Evolutionary conservation across 345 rosid genomes (phyloP), one percentile per base, ranked within the genome.

Genomic region (Linum tenue): DNA sequence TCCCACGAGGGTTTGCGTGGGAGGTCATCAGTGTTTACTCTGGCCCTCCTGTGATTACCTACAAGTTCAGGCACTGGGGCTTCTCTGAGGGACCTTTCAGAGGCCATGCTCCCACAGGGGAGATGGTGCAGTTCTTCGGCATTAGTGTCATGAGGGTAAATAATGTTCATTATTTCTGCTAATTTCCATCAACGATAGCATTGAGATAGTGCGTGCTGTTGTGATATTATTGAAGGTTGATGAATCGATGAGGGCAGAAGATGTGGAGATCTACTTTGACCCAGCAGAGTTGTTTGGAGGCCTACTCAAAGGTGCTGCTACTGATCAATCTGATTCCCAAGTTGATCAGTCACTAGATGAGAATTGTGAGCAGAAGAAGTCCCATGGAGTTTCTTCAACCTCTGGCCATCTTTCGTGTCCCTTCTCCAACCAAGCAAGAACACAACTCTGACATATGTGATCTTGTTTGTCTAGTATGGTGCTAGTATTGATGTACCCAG

Each of bases 41-140:
- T 0, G 91, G 95, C 7, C 98, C 92, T 1, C 98, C 96, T 1
- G 64, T 74, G 16, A 86, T 89, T 61, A 67, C 91, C 60, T 89
- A 73, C 80, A 89, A 89, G 80, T 92, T 85, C 70, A 81, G 95
- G 83, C 96, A 86, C 37, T 89, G 96, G 95, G 96, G 95, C 31
- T 78, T 79, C 79, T 92, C 84, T 71, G 91, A 86, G 72, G 96
- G 92, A 7, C 82, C 82, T 64, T 92, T 72, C 65, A 83, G 83
- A 68, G 84, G 82, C 3, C 92, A 89, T 68, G 86, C 85, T 67
- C 88, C 92, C 35, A 85, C 88, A 0, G 92, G 92, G 15, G 82
- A 87, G 63, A 79, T 38, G 74, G 84, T 80, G 39, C 76, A 87
- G 67, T 84, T 92, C 76, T 63, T 64, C 31, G 96, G 95, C 5